These are phyloP conservation scores for Coelastrella sp. DNA, from an alignment of 139 green algal genomes.

Conservation along the genomic window DNA sequence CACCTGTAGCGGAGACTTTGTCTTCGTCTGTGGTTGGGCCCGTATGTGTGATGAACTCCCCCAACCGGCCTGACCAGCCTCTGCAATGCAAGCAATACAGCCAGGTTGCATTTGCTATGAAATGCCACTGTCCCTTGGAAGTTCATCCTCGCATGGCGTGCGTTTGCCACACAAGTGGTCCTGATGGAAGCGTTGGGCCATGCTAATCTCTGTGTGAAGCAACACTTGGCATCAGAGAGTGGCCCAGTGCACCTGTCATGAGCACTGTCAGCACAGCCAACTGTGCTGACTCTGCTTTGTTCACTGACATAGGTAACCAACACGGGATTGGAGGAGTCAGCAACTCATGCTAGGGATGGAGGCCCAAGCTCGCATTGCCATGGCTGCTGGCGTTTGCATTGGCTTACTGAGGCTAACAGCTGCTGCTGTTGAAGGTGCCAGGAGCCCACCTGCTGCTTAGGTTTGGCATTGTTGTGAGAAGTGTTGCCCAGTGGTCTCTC, in stretches of 20 bases:
- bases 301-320: too few relatives aligned
- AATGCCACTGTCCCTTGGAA: not conserved
- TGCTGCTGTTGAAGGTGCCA: not conserved
- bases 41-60: constrained; percentile 2
- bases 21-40: not conserved
- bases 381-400: not conserved
- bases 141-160: too few relatives aligned
- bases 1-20: not conserved
- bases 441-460: not conserved
- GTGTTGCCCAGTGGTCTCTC: constrained; percentile 21
- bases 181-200: too few relatives aligned
- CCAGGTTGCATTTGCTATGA: not conserved
- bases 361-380: too few relatives aligned
- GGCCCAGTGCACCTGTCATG: too few relatives aligned
- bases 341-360: too few relatives aligned
- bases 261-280: too few relatives aligned
- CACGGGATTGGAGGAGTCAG: too few relatives aligned
- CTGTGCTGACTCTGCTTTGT: too few relatives aligned
- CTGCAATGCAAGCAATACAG: not conserved
- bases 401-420: not conserved
- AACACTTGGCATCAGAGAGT: too few relatives aligned
- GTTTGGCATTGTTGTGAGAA: constrained; percentile 37
- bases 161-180: too few relatives aligned
- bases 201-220: too few relatives aligned
- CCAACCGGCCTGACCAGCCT: constrained; percentile 17